phyloP scores from a whole-genome alignment of 2,329 filamentous ascomycete species.

The Pezicula neosporulosa region DNA sequence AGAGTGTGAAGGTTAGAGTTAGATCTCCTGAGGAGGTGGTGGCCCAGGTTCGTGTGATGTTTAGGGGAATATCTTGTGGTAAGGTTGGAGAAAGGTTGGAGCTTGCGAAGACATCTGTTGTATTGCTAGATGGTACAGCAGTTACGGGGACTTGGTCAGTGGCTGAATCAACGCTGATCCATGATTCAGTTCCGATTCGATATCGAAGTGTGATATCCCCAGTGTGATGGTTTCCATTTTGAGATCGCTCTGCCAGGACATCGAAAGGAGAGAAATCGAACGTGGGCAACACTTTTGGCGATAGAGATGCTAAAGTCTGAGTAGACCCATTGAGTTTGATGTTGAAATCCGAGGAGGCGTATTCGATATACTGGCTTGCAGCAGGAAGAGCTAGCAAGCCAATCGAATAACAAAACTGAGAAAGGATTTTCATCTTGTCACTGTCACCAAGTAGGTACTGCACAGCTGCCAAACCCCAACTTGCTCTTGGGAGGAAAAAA shows the following conservation, averaged over 20 bases:
- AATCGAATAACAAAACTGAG: too few relatives aligned
- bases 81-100: slow-evolving; percentile 41
- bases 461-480: too few relatives aligned
- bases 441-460: too few relatives aligned
- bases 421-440: too few relatives aligned
- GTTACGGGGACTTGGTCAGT: slow-evolving; percentile 34
- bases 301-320: slow-evolving; percentile 46
- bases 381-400: too few relatives aligned
- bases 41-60: slow-evolving; percentile 50
- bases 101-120: slow-evolving; percentile 30
- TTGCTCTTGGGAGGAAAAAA: too few relatives aligned
- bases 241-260: slow-evolving; percentile 40
- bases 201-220: slow-evolving; percentile 56
- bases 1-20: slow-evolving; percentile 47
- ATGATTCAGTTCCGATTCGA: slow-evolving; percentile 36
- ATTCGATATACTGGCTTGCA: slow-evolving; percentile 24
- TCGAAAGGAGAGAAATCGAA: slow-evolving; percentile 57
- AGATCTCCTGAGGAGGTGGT: slow-evolving; percentile 44
- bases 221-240: slow-evolving; percentile 53
- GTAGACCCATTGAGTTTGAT: slow-evolving; percentile 39
- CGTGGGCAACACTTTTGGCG: slow-evolving; percentile 27
- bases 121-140: slow-evolving; percentile 15
- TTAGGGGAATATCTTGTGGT: slow-evolving; percentile 32
- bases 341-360: slow-evolving; percentile 30
- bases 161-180: slow-evolving; percentile 46